Conservation (phyloP, 2,329 filamentous ascomycete species). For the Aspergillus ochraceoroseus region DNA sequence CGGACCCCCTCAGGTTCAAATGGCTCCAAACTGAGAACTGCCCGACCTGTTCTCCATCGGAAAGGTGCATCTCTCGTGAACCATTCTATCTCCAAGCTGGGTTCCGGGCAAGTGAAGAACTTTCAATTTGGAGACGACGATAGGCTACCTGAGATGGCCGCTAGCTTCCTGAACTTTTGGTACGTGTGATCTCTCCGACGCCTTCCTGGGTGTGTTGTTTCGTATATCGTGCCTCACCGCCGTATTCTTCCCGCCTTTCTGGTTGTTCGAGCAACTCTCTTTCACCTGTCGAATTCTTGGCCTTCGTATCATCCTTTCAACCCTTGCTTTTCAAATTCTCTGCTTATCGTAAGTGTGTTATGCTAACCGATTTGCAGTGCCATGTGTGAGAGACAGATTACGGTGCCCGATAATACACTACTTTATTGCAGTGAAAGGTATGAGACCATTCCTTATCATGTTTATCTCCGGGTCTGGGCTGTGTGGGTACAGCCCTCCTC, state of each 20-base stretch:
- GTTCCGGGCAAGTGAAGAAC: constrained; percentile 26
- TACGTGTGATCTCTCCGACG: too few species aligned
- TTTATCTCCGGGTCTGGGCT: constrained; percentile 9
- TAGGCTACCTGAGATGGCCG: constrained; percentile 38
- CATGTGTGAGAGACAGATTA: constrained; percentile 62
- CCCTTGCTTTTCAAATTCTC: constrained; percentile 20
- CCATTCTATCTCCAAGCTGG: constrained; percentile 33
- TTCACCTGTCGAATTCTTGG: constrained; percentile 13
- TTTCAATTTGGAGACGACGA: constrained; percentile 26
- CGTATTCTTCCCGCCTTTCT: constrained; percentile 6
- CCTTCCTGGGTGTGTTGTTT: constrained; percentile 3
- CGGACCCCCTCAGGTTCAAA: constrained; percentile 33
- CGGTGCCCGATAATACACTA: constrained; percentile 55
- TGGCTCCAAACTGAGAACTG: constrained; percentile 30
- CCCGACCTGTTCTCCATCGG: constrained; percentile 33
- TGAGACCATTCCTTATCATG: constrained; percentile 24
- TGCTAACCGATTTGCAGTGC: constrained; percentile 46
- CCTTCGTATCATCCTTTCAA: constrained; percentile 11
- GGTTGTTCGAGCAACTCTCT: constrained; percentile 8
- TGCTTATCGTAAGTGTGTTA: constrained; percentile 22
- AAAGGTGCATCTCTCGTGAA: constrained; percentile 30
- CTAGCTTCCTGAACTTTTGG: constrained; percentile 46
- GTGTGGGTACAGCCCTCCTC: constrained; percentile 8
- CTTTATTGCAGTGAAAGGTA: constrained; percentile 64
- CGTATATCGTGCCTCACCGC: constrained; percentile 19